Evolutionary conservation across 2,329 filamentous ascomycete species (phyloP).

Genomic region (Penicillium olsonii): DNA sequence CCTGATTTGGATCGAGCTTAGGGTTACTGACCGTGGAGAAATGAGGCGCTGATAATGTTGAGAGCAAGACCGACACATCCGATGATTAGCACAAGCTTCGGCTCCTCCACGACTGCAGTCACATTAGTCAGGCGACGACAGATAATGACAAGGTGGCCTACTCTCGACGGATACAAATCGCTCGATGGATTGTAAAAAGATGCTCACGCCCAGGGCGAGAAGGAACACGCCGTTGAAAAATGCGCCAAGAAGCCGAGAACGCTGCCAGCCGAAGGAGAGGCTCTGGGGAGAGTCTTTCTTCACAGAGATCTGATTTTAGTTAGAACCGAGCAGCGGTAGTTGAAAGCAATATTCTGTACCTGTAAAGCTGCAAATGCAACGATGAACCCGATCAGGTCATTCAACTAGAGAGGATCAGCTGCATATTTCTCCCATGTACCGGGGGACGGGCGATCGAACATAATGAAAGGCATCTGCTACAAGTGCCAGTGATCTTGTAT

Average conservation of each 20-base stretch:
- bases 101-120: constrained; percentile 59
- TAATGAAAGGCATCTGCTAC: neutral
- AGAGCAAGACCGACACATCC: constrained; percentile 65
- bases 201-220: constrained; percentile 68
- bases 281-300: constrained; percentile 58
- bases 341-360: constrained; percentile 17
- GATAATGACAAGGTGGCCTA: neutral
- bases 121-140: neutral
- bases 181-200: constrained; percentile 69
- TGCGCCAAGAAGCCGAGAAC: constrained; percentile 67
- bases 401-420: constrained; percentile 65
- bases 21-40: constrained; percentile 60
- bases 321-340: neutral
- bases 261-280: constrained; percentile 72
- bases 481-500: neutral
- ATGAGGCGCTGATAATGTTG: constrained; percentile 65
- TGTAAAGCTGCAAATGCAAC: constrained; percentile 66
- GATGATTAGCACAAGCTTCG: constrained; percentile 66
- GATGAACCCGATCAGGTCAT: constrained; percentile 68
- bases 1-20: neutral
- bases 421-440: constrained; percentile 48
- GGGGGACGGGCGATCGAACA: neutral
- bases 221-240: constrained; percentile 78
- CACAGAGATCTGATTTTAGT: constrained; percentile 52
- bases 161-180: constrained; percentile 43